Evolutionary conservation across 495 filamentous ascomycete genomes (phyloP).

Genomic region (Tuber aestivum): DNA sequence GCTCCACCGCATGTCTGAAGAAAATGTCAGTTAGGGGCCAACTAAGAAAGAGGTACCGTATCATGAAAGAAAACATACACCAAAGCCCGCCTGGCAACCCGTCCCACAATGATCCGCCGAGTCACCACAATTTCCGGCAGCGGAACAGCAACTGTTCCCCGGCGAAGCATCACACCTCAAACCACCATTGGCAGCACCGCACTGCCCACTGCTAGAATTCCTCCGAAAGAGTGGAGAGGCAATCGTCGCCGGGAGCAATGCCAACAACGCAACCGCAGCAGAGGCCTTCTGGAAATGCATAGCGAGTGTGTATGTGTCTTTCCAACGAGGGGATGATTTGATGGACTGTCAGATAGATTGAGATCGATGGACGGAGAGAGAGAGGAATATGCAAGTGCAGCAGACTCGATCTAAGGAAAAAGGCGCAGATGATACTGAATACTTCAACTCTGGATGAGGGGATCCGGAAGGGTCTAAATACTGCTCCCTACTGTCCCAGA

Average conservation of each 20-base stretch:
- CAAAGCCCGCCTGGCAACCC: constrained; percentile 22
- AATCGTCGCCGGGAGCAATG: neutral
- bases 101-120: constrained; percentile 21
- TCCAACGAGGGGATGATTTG: neutral
- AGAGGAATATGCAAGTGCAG: neutral
- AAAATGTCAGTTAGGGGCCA: neutral
- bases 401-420: neutral
- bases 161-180: constrained; percentile 9
- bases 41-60: neutral
- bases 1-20: neutral
- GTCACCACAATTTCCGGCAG: constrained; percentile 25
- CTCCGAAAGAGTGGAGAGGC: neutral
- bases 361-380: neutral
- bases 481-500: neutral
- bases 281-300: neutral
- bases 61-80: constrained; percentile 15
- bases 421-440: neutral
- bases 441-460: neutral
- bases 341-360: too few relatives aligned
- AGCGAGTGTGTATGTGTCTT: neutral
- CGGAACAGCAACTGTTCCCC: constrained; percentile 16
- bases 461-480: neutral
- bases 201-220: neutral
- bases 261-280: neutral
- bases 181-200: constrained; percentile 19